Conservation (phyloP, 352 stramenopile species). For the Plasmopara viticola region DNA sequence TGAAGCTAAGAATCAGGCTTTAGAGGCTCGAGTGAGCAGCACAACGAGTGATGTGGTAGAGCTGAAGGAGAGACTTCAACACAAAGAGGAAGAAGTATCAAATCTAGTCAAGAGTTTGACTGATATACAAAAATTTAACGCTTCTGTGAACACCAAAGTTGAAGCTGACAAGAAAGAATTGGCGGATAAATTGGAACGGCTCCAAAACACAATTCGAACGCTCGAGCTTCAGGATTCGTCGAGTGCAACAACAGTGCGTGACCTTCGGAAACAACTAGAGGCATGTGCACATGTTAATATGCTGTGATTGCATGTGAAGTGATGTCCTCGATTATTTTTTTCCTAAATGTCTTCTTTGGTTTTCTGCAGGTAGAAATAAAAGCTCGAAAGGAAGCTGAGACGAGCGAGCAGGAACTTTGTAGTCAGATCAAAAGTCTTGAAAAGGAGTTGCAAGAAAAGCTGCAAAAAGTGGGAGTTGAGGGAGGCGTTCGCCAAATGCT, state of each 20-base stretch:
- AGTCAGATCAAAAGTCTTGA: constrained; percentile 43
- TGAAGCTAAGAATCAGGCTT: constrained; percentile 42
- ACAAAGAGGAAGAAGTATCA: constrained; percentile 65
- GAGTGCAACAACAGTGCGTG: constrained; percentile 34
- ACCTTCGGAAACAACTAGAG: constrained; percentile 46
- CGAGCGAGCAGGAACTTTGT: constrained; percentile 31
- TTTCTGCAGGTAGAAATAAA: constrained; percentile 21
- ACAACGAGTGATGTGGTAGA: constrained; percentile 32
- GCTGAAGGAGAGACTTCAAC: constrained; percentile 52
- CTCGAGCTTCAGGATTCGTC: constrained; percentile 48
- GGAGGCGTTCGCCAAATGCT: constrained; percentile 63
- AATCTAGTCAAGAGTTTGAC: constrained; percentile 61
- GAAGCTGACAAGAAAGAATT: constrained; percentile 68
- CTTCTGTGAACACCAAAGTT: constrained; percentile 51
- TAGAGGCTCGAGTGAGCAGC: constrained; percentile 41
- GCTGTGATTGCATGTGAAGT: not conserved
- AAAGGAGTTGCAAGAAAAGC: constrained; percentile 40
- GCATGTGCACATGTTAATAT: constrained; percentile 11
- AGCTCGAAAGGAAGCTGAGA: constrained; percentile 22
- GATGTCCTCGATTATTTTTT: too few relatives aligned
- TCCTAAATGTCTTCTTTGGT: constrained; percentile 6
- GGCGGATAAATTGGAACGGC: constrained; percentile 43
- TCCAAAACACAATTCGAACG: constrained; percentile 44
- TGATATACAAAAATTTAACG: constrained; percentile 73
- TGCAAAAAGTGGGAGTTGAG: constrained; percentile 54